phyloP scores from a whole-genome alignment of 306 rosid genomes.

The Casuarina cunninghamiana region DNA sequence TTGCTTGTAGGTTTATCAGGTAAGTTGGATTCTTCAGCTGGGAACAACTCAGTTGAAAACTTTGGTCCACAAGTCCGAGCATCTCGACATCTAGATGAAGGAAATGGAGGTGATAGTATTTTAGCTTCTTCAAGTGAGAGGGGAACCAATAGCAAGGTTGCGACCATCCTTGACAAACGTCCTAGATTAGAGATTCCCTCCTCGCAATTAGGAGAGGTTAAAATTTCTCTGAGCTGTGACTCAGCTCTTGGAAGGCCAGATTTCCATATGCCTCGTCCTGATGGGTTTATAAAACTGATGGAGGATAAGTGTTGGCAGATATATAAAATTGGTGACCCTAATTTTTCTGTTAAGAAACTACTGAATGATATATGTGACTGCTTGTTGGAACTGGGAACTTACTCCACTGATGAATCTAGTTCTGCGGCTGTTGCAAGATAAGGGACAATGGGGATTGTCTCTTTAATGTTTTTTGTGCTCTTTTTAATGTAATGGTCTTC shows the following conservation, averaged over 20 bases:
- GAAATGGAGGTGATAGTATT: conserved; percentile 32
- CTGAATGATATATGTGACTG: conserved; percentile 64
- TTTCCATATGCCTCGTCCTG: conserved; percentile 54
- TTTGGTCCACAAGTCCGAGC: conserved; percentile 36
- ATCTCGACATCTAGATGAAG: conserved; percentile 33
- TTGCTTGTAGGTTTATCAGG: conserved; percentile 45
- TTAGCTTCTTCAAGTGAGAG: conserved; percentile 37
- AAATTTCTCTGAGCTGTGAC: conserved; percentile 59
- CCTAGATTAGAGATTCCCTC: conserved; percentile 54
- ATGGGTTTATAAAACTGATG: conserved; percentile 54
- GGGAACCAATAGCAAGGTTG: conserved; percentile 30
- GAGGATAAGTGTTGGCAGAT: conserved; percentile 77
- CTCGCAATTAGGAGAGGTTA: conserved; percentile 72
- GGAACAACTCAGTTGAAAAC: conserved; percentile 36
- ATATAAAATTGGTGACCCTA: conserved; percentile 59
- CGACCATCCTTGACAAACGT: conserved; percentile 28
- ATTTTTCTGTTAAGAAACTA: conserved; percentile 63
- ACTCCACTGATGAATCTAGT: conserved; percentile 46
- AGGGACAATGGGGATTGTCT: too few species aligned
- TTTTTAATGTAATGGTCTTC: too few species aligned
- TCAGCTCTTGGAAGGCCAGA: conserved; percentile 47
- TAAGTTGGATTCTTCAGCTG: conserved; percentile 32
- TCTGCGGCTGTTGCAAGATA: too few species aligned
- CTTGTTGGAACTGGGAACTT: conserved; percentile 65
- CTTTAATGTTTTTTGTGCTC: too few species aligned